These are phyloP conservation scores for Lentinula sp. DNA, from an alignment of 768 basidiomycete species.

Conservation along the genomic window DNA sequence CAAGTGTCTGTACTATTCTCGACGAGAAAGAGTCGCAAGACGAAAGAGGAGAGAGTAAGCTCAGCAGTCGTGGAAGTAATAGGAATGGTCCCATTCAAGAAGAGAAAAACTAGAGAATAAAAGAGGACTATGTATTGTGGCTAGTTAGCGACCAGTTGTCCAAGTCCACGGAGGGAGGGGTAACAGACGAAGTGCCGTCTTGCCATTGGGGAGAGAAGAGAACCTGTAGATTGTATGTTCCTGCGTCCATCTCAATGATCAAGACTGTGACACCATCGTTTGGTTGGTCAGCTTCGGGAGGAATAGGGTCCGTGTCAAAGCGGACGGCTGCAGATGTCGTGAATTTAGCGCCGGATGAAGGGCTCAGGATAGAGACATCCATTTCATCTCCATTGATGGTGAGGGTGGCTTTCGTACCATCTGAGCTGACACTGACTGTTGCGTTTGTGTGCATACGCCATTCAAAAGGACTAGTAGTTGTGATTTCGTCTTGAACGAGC, in stretches of 20 bases:
- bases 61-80: not conserved
- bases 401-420: conserved; percentile 69
- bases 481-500: conserved; percentile 90
- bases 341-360: conserved; percentile 65
- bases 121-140: conserved; percentile 44
- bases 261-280: conserved; percentile 82
- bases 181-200: conserved; percentile 46
- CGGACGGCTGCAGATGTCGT: conserved; percentile 47
- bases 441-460: conserved; percentile 99
- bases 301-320: conserved; percentile 53
- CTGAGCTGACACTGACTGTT: conserved; percentile 39
- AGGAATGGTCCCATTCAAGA: not conserved
- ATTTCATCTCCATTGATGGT: conserved; percentile 63
- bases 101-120: not conserved
- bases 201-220: conserved; percentile 94
- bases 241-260: conserved; percentile 60
- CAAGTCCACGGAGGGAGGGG: conserved; percentile 66
- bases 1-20: not conserved
- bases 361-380: conserved; percentile 58
- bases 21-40: not conserved
- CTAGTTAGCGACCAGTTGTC: conserved; percentile 74
- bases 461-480: conserved; percentile 47
- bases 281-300: conserved; percentile 56
- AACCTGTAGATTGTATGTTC: conserved; percentile 74
- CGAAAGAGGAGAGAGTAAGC: not conserved